Conservation (phyloP, 2,329 filamentous ascomycete species). For the Thielaviopsis euricoi region DNA sequence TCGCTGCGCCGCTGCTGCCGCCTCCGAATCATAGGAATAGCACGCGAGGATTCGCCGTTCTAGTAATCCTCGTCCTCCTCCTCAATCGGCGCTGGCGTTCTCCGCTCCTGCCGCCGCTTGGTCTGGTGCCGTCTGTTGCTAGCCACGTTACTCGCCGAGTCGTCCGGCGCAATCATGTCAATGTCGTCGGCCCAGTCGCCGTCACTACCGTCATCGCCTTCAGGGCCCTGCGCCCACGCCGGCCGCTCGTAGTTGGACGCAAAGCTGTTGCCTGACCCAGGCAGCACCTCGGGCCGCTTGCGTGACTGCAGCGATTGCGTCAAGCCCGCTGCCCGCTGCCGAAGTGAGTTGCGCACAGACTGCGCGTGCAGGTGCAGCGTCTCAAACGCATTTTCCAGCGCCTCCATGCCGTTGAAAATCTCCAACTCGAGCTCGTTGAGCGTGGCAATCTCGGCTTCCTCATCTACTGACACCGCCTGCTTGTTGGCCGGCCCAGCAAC, state of each 20-base stretch:
- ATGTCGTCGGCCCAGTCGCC: conserved; percentile 40
- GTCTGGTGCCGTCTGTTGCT: conserved; percentile 51
- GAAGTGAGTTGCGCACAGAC: conserved; percentile 57
- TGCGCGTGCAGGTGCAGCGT: conserved; percentile 76
- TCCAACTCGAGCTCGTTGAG: conserved; percentile 84
- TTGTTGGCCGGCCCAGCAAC: conserved; percentile 24
- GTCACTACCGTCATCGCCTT: conserved; percentile 30
- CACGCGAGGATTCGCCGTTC: neutral
- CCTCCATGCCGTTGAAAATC: conserved; percentile 89
- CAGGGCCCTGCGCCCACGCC: conserved; percentile 24
- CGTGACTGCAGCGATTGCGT: conserved; percentile 45
- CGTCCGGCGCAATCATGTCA: conserved; percentile 53
- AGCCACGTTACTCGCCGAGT: conserved; percentile 66
- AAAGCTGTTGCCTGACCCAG: conserved; percentile 30
- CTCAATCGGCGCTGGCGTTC: conserved; percentile 56
- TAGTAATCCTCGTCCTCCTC: conserved; percentile 50
- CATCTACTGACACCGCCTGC: conserved; percentile 67
- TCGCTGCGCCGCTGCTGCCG: neutral
- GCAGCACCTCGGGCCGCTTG: conserved; percentile 38
- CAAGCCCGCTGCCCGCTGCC: conserved; percentile 68
- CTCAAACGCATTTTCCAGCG: conserved; percentile 86
- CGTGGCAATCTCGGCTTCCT: conserved; percentile 82
- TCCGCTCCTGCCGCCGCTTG: conserved; percentile 50
- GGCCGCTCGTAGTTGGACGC: conserved; percentile 29
- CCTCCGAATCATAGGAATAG: neutral